Conservation (phyloP, 345 rosid species). For the Eucalyptus sp. region DNA sequence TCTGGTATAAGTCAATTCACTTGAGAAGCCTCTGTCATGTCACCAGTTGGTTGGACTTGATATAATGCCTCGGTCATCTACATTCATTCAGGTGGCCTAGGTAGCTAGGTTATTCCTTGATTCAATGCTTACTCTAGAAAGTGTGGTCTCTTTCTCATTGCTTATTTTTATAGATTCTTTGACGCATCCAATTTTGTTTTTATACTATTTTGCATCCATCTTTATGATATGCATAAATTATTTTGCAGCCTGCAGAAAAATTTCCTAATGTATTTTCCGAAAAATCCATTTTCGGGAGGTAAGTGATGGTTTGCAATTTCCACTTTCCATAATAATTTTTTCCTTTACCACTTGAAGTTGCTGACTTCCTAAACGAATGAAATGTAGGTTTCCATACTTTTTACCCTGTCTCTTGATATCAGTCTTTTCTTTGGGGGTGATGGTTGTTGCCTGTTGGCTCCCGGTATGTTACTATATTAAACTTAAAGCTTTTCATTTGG, state of each 20-base stretch:
- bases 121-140: neutral
- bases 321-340: neutral
- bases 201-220: neutral
- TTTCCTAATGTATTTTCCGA: conserved; percentile 41
- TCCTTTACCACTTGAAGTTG: neutral
- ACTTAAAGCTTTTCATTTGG: neutral
- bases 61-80: neutral
- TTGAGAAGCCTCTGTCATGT: neutral
- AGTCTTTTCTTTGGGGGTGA: conserved; percentile 30
- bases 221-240: neutral
- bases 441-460: conserved; percentile 30
- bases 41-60: neutral
- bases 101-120: neutral
- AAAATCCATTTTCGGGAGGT: conserved; percentile 62
- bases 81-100: neutral
- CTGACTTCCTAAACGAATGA: neutral
- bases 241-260: conserved; percentile 56
- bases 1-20: neutral
- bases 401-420: conserved; percentile 71
- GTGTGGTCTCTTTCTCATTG: neutral
- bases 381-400: conserved; percentile 68
- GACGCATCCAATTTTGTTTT: neutral
- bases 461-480: conserved; percentile 35
- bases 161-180: neutral
- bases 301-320: neutral